Percentiles rank a stretch among this genome's conserved stretches.
Conservation (phyloP, 306 rosid species). For the Cicer yamashitae region DNA sequence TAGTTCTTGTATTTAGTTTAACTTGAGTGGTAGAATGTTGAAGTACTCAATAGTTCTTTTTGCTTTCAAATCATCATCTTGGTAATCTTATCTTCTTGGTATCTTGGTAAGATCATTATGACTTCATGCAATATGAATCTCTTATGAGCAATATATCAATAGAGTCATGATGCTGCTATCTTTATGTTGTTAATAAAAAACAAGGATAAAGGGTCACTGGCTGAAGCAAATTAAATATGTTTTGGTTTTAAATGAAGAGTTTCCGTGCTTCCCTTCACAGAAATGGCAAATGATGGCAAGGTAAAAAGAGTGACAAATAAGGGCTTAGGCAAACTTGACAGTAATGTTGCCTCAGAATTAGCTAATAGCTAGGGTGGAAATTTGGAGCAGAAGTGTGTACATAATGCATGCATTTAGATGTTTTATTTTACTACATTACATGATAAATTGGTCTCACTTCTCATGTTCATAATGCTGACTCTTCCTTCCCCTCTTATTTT, state of each 20-base stretch:
- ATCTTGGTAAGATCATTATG: constrained; percentile 26
- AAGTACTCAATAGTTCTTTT: constrained; percentile 11
- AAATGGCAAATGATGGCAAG: constrained; percentile 30
- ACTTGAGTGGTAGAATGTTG: constrained; percentile 28
- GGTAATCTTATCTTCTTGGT: constrained; percentile 6
- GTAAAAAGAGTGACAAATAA: constrained; percentile 7
- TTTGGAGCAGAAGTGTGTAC: constrained; percentile 4
- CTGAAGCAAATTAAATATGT: constrained; percentile 25
- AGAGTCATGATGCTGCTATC: constrained; percentile 18
- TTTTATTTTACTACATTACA: constrained; percentile 5
- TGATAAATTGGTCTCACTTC: constrained; percentile 13
- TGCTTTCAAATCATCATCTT: constrained; percentile 11
- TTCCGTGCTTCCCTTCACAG: constrained; percentile 24
- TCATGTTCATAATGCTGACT: constrained; percentile 33
- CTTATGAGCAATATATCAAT: constrained; percentile 1
- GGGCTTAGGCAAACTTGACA: constrained; percentile 10
- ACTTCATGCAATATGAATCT: constrained; percentile 29
- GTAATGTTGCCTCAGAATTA: constrained; percentile 7
- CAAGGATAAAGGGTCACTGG: constrained; percentile 13
- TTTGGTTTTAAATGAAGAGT: constrained; percentile 10
- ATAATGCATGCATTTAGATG: constrained; percentile 25
- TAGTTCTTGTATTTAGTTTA: neutral
- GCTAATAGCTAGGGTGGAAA: constrained; percentile 5
- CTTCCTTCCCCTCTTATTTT: constrained; percentile 18
- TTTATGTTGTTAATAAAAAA: constrained; percentile 32